Evolutionary conservation across 2,329 filamentous ascomycete genomes (phyloP), one percentile per base, ranked within the genome.

Genomic region (Trichoderma sp.): DNA sequence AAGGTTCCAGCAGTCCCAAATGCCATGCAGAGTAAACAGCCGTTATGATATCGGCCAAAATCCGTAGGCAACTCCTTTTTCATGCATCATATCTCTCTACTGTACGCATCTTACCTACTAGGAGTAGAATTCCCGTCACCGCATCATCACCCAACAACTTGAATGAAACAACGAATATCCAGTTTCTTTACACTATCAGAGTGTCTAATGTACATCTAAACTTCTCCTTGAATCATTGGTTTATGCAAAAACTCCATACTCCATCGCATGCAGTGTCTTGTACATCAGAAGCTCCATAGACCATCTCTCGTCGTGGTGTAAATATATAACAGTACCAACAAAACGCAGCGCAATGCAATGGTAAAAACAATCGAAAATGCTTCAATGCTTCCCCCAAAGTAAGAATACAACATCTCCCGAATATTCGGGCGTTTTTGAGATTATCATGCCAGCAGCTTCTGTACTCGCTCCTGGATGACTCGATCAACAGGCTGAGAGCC

Each of bases 401-500:
- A 35, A 32, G 34, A 48, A 29, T 70, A 34, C 42, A 53, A 32
- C 42, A 12, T 29, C 54, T 19, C 53, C 32, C 35, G 29, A 8
- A 32, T 35, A 29, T 56, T 17, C 29, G 35, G 34, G 7, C 15
- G 12, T 37, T 52, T 52, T 9, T 52, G 45, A 39, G 34, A 34
- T 8, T n/a, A 32, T 64, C 19, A 67, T 12, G 52, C 68, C n/a
- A 69, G 42, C 34, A 80, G 68, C 72, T 74, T 78, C 67, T 77
- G 74, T 17, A 80, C 79, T 42, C 78, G 75, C 67, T 78, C 78
- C n/a, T 75, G 73, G 64, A 81, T 76, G 9, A 78, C 73, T 19
- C 77, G 70, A 54, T 80, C 77, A 15, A 79, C 73, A 1, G 81
- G 81, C 70, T 81, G 80, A n/a, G 71, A 71, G 39, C 78, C 79